Evolutionary conservation across 768 basidiomycete genomes (phyloP).

Genomic region (Leccinum boreale): DNA sequence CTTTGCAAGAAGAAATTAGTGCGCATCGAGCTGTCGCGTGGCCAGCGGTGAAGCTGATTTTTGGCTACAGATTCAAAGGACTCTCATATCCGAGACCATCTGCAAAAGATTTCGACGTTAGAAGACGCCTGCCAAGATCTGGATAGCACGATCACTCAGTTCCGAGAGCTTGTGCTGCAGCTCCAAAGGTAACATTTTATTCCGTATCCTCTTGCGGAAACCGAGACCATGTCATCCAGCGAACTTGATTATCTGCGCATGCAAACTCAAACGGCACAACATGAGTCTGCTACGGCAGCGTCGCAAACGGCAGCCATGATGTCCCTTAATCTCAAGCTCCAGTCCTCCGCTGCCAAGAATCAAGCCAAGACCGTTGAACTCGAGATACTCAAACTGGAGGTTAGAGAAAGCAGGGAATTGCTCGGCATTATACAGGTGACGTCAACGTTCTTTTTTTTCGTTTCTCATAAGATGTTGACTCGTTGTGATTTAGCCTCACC

Average conservation of each 20-base stretch:
- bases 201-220: constrained; percentile 3
- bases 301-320: constrained; percentile 92
- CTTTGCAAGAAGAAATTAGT: constrained; percentile 89
- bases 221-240: constrained; percentile 37
- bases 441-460: not conserved
- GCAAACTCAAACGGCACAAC: constrained; percentile 81
- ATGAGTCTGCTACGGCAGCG: constrained; percentile 76
- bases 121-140: constrained; percentile 83
- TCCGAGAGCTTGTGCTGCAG: constrained; percentile 85
- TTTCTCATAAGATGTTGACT: constrained; percentile 1
- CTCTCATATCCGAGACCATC: constrained; percentile 61
- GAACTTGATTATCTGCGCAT: constrained; percentile 83
- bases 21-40: constrained; percentile 15
- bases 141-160: constrained; percentile 85
- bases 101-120: constrained; percentile 58
- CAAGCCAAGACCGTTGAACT: constrained; percentile 88
- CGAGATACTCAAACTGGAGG: constrained; percentile 83
- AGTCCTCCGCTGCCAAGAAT: constrained; percentile 86
- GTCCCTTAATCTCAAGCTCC: constrained; percentile 91
- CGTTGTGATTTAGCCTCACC: constrained; percentile 60
- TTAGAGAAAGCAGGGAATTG: constrained; percentile 76
- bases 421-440: constrained; percentile 77
- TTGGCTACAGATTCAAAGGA: constrained; percentile 65
- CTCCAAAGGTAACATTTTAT: constrained; percentile 62
- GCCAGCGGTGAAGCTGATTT: not conserved